Percentiles rank a stretch among this genome's conserved stretches.
Evolutionary conservation across 345 rosid genomes (phyloP).

Genomic region (Aegle marmelos): DNA sequence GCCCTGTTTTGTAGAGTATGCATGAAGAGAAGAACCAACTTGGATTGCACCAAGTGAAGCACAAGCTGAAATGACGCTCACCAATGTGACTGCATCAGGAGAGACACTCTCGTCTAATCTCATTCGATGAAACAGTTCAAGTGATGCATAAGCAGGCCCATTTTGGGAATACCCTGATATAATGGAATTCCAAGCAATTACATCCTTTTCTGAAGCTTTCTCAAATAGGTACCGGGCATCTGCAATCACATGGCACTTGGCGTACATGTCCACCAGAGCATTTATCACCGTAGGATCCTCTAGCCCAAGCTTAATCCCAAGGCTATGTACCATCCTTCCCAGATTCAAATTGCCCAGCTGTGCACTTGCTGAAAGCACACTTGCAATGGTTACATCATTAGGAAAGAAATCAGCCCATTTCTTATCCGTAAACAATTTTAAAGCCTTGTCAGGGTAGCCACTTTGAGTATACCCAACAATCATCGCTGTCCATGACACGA

Average conservation of each 20-base stretch:
- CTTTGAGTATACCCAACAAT: slow-evolving; percentile 80
- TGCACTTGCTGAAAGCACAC: slow-evolving; percentile 69
- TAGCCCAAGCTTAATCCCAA: slow-evolving; percentile 54
- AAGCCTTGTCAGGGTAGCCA: slow-evolving; percentile 46
- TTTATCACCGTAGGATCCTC: slow-evolving; percentile 63
- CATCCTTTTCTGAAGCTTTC: slow-evolving; percentile 40
- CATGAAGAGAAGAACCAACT: slow-evolving; percentile 71
- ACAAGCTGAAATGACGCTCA: slow-evolving; percentile 64
- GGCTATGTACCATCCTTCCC: slow-evolving; percentile 62
- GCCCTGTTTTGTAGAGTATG: slow-evolving; percentile 48
- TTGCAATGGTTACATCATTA: slow-evolving; percentile 59
- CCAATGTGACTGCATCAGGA: slow-evolving; percentile 87
- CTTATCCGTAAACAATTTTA: slow-evolving; percentile 58
- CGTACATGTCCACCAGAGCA: slow-evolving; percentile 90
- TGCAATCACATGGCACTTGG: slow-evolving; percentile 53
- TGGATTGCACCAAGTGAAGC: slow-evolving; percentile 53
- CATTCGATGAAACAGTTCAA: slow-evolving; percentile 59
- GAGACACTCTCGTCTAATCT: slow-evolving; percentile 35
- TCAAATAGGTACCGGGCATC: slow-evolving; percentile 66
- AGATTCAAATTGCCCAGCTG: slow-evolving; percentile 44
- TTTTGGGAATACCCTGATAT: slow-evolving; percentile 78
- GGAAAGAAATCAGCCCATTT: slow-evolving; percentile 49
- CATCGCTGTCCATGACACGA: slow-evolving; percentile 85
- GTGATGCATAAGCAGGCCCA: slow-evolving; percentile 50
- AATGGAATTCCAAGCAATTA: slow-evolving; percentile 83